Evolutionary conservation across 2,329 filamentous ascomycete species (phyloP), one percentile per base, ranked within the genome.

Genomic region (Fusarium cicatricum): DNA sequence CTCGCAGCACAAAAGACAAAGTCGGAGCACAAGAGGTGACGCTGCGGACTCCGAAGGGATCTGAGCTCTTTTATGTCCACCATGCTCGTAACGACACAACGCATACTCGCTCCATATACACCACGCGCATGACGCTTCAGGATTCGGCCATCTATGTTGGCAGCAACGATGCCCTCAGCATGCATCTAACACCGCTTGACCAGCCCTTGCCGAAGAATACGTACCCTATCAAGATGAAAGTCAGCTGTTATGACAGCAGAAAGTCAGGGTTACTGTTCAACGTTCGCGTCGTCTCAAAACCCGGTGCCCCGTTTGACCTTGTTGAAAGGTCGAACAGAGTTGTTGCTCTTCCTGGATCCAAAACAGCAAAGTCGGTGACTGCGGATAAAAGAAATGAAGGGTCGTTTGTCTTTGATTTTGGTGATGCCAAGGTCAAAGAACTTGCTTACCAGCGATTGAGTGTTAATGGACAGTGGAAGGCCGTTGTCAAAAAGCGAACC

Each of bases 31-130:
- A 73, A 39, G 72, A 75, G 1, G 69, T 74, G n/a, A 74, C 69
- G 1, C 63, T 60, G 2, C 53, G 33, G 16, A 72, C 71, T 3
- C 65, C 70, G 1, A 19, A 60, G 1, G 72, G 68, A 5, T 53
- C 71, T 3, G 72, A 74, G 61, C 66, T 74, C 0, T 74, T 74
- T 28, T 74, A 74, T 33, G 65, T 74, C 0, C 72, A 74, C 19
- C 72, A 74, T 43, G 72, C 58, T 4, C 66, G 72, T 7, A 74
- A 74, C 15, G 59, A 58, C 39, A 74, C 72, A 4, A 52, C 59
- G 1, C 49, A 37, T 1, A 60, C 50, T 34, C 62, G 72, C 2
- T 69, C 71, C 3, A 62, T 74, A 17, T 74, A 72, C 52, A 71
- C 71, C 0, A 74, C 72, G 4, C 70, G 72, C 14, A 67, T 74